Conservation (phyloP, 179 eudicot genomes). For the Vitellaria paradoxa region DNA sequence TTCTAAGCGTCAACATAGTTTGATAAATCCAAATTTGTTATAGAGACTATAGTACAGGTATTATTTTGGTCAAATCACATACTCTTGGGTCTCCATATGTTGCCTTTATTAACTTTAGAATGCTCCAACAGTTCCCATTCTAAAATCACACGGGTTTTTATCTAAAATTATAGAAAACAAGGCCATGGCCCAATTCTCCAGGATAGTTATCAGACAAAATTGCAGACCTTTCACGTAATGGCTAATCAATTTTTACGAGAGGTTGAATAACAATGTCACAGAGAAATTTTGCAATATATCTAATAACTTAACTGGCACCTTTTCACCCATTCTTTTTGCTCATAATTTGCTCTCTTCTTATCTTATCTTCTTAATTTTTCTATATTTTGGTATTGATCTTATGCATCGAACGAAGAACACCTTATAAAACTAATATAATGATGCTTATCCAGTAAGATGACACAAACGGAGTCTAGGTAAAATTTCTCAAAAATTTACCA, state of each 20-base stretch:
- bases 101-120: too few species aligned
- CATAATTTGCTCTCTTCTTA: background rate
- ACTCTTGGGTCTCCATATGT: too few species aligned
- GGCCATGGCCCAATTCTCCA: background rate
- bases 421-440: background rate
- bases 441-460: background rate
- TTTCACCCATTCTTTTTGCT: background rate
- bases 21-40: background rate
- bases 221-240: background rate
- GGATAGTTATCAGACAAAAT: background rate
- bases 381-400: background rate
- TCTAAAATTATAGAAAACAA: background rate
- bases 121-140: too few species aligned
- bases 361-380: background rate
- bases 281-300: too few species aligned
- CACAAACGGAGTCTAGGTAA: background rate
- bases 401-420: background rate
- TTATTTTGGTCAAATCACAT: too few species aligned
- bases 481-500: too few species aligned
- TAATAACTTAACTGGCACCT: background rate
- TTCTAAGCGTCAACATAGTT: background rate
- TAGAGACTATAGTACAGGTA: too few species aligned
- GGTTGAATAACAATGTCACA: background rate
- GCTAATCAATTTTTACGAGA: background rate
- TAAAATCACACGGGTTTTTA: background rate